These are phyloP conservation scores for Sclerotinia spermophila DNA, from an alignment of 2,329 filamentous ascomycete genomes.

Conservation along the genomic window DNA sequence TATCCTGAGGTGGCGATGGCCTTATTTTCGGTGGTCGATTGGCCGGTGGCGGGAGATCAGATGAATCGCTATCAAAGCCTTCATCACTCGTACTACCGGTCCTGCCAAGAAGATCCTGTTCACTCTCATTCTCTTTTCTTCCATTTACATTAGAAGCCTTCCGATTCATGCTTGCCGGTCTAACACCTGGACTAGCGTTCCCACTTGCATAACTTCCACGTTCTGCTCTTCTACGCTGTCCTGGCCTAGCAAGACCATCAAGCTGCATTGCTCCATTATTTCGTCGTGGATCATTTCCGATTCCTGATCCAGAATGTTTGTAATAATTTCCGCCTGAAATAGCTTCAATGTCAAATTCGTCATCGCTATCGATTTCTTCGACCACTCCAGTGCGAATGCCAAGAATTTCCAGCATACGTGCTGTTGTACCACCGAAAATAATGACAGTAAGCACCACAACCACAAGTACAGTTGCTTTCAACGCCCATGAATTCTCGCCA, in stretches of 20 bases:
- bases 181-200: slow-evolving; percentile 32
- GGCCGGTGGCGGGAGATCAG: slow-evolving; percentile 62
- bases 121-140: slow-evolving; percentile 44
- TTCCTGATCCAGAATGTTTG: slow-evolving; percentile 69
- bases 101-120: slow-evolving; percentile 53
- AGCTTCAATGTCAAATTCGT: slow-evolving; percentile 88
- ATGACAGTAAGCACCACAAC: slow-evolving; percentile 97
- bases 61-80: slow-evolving; percentile 62
- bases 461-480: slow-evolving; percentile 93
- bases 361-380: slow-evolving; percentile 94
- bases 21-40: slow-evolving; percentile 31
- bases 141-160: slow-evolving; percentile 44
- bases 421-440: slow-evolving; percentile 96
- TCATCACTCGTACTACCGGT: slow-evolving; percentile 45
- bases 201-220: slow-evolving; percentile 40
- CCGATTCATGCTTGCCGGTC: slow-evolving; percentile 49
- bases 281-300: slow-evolving; percentile 71
- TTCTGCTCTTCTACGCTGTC: slow-evolving; percentile 41
- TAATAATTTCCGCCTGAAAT: slow-evolving; percentile 52
- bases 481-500: slow-evolving; percentile 74
- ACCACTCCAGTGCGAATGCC: slow-evolving; percentile 96
- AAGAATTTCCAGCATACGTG: slow-evolving; percentile 94
- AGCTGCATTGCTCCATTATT: slow-evolving; percentile 48
- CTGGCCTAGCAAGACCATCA: slow-evolving; percentile 52
- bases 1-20: slow-evolving; percentile 13